These are phyloP conservation scores for Syzygium aqueum DNA, from an alignment of 345 rosid species.

Conservation along the genomic window DNA sequence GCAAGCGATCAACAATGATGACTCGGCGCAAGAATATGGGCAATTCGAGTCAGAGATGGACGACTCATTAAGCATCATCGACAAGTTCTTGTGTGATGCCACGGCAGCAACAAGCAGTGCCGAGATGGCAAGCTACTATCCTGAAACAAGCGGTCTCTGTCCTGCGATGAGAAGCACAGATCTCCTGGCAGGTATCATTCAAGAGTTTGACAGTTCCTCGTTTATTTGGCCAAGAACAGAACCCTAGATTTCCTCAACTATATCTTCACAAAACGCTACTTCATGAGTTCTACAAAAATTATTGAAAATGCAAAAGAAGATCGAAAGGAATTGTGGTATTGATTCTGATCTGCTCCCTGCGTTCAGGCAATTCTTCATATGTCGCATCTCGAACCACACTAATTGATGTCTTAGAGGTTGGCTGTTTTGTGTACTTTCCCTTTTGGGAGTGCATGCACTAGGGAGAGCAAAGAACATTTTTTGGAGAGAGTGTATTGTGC, in stretches of 20 bases:
- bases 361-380: background rate
- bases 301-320: background rate
- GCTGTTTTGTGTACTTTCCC: background rate
- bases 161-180: background rate
- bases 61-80: background rate
- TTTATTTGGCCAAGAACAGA: background rate
- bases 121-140: background rate
- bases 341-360: background rate
- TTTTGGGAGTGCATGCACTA: background rate
- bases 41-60: background rate
- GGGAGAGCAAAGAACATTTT: background rate
- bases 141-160: background rate
- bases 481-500: background rate
- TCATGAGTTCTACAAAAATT: background rate
- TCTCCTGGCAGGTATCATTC: slow-evolving; percentile 2
- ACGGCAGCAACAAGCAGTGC: background rate
- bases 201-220: background rate
- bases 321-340: background rate
- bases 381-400: background rate
- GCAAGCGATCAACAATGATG: background rate
- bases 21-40: background rate
- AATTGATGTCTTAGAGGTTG: background rate
- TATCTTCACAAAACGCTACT: background rate
- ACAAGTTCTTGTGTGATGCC: background rate
- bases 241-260: background rate